phyloP scores from a whole-genome alignment of 345 rosid species.

The Gossypium sturtianum region DNA sequence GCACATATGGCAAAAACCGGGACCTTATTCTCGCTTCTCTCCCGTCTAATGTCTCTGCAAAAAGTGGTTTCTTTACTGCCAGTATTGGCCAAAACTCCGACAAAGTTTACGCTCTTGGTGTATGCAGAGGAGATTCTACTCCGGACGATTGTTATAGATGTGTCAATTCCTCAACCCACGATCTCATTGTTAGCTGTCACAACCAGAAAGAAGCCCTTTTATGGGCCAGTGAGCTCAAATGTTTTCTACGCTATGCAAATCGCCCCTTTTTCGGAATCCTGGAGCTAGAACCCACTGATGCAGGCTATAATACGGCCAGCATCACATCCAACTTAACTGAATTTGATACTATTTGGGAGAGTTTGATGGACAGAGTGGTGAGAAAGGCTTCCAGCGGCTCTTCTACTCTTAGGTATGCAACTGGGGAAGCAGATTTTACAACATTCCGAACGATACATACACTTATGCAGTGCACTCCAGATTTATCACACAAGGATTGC shows the following conservation, averaged over 20 bases:
- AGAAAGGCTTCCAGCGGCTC: constrained; percentile 23
- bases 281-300: constrained; percentile 1
- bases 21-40: constrained; percentile 12
- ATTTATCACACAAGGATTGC: constrained; percentile 32
- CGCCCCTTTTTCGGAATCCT: constrained; percentile 8
- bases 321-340: constrained; percentile 8
- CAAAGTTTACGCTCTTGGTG: constrained; percentile 16
- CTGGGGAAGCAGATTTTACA: constrained; percentile 21
- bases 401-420: constrained; percentile 27
- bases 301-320: not conserved
- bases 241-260: constrained; percentile 20
- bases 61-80: constrained; percentile 14
- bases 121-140: constrained; percentile 17
- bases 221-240: not conserved
- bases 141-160: not conserved
- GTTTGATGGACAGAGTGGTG: constrained; percentile 16
- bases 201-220: constrained; percentile 14
- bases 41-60: not conserved
- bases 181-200: constrained; percentile 14
- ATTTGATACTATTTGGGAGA: constrained; percentile 26
- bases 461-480: constrained; percentile 50
- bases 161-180: not conserved
- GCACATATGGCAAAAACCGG: constrained; percentile 17
- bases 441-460: constrained; percentile 22
- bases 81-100: constrained; percentile 8